Percentiles rank a stretch among this genome's conserved stretches.
Evolutionary conservation across 2,329 filamentous ascomycete genomes (phyloP).

Genomic region (Ceratocystis ficicola): DNA sequence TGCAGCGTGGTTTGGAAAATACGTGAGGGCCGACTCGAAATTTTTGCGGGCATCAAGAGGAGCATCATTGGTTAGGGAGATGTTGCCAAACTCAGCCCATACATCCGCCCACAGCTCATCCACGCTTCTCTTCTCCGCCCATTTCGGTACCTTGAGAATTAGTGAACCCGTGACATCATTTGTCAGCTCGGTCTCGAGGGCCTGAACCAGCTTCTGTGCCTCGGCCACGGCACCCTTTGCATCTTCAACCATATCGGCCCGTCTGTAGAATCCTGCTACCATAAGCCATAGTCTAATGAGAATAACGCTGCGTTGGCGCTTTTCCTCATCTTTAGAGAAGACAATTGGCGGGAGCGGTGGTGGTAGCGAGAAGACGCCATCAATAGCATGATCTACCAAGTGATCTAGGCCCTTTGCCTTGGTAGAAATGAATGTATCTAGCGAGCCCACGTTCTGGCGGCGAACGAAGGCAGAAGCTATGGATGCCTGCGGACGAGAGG

Average conservation of each 20-base stretch:
- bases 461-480: constrained; percentile 35
- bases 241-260: constrained; percentile 69
- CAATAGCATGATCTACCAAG: constrained; percentile 31
- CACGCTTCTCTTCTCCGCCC: constrained; percentile 69
- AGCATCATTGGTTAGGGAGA: constrained; percentile 48
- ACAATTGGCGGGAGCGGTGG: constrained; percentile 41
- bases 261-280: constrained; percentile 75
- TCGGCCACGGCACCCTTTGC: constrained; percentile 68
- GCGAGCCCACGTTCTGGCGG: constrained; percentile 34
- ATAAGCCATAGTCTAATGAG: constrained; percentile 80
- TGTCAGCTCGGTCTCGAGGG: constrained; percentile 54
- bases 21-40: constrained; percentile 72
- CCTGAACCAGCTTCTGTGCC: constrained; percentile 62
- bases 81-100: constrained; percentile 60
- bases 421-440: constrained; percentile 37
- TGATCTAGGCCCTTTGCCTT: constrained; percentile 32
- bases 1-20: constrained; percentile 64
- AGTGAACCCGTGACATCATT: constrained; percentile 51
- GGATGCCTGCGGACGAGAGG: constrained; percentile 32
- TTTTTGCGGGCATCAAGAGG: constrained; percentile 59
- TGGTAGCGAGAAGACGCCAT: constrained; percentile 35
- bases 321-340: constrained; percentile 43
- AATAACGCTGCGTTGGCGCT: constrained; percentile 39
- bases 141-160: constrained; percentile 52
- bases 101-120: constrained; percentile 80